Evolutionary conservation across 129 eudicot species (phyloP).

Genomic region (Tanacetum coccineum): DNA sequence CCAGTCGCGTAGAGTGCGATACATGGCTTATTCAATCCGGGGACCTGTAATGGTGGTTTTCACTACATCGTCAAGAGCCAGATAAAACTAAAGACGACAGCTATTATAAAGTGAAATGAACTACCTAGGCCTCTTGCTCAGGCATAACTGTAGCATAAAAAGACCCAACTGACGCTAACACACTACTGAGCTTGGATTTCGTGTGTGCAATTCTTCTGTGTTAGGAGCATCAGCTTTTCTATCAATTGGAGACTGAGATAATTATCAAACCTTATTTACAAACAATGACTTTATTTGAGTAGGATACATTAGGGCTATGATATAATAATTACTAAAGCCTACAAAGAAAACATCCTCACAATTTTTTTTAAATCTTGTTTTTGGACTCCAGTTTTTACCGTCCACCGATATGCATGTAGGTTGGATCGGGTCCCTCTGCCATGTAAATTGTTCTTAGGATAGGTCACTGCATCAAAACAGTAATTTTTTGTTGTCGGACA

Average conservation of each 20-base stretch:
- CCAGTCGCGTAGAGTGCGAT: constrained; percentile 94
- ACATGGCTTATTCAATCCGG: constrained; percentile 90
- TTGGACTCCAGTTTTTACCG: too few relatives aligned
- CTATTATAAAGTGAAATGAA: constrained; percentile 1
- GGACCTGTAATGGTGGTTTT: constrained; percentile 94
- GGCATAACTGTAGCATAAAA: background rate
- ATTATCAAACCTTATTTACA: too few relatives aligned
- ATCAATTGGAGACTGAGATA: constrained; percentile 78
- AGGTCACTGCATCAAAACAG: background rate
- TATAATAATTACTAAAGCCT: too few relatives aligned
- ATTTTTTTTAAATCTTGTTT: too few relatives aligned
- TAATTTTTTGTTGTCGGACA: too few relatives aligned
- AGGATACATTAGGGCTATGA: too few relatives aligned
- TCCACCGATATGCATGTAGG: too few relatives aligned
- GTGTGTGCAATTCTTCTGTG: constrained; percentile 95
- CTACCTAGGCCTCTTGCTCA: too few relatives aligned
- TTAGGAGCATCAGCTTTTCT: constrained; percentile 90
- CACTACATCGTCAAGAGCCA: constrained; percentile 98
- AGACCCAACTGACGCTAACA: constrained; percentile 7
- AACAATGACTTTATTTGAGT: background rate
- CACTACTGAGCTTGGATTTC: constrained; percentile 74
- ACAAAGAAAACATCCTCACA: too few relatives aligned
- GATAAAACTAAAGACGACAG: constrained; percentile 39
- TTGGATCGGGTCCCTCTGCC: background rate
- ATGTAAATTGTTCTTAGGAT: background rate